Evolutionary conservation across 2,329 filamentous ascomycete genomes (phyloP).

Genomic region (Botrytis elliptica): DNA sequence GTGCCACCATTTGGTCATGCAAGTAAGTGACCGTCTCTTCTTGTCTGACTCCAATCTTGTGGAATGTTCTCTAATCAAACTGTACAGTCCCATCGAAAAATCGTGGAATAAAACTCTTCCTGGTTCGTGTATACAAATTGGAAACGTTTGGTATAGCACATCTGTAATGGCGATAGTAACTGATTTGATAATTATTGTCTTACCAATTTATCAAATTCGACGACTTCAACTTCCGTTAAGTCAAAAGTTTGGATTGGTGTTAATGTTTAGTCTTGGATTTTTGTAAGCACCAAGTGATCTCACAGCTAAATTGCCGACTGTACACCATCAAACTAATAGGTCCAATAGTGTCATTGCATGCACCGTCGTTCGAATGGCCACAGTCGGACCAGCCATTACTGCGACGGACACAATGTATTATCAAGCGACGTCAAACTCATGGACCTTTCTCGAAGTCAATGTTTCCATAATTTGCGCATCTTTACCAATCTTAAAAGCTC

Average conservation of each 20-base stretch:
- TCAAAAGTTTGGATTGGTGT: neutral
- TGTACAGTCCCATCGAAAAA: neutral
- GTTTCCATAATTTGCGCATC: conserved; percentile 45
- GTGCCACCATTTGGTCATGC: conserved; percentile 9
- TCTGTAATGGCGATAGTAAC: conserved; percentile 64
- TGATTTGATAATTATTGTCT: conserved; percentile 60
- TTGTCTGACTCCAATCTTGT: neutral
- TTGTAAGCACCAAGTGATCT: neutral
- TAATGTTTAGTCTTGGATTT: neutral
- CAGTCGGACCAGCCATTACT: neutral
- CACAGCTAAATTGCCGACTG: neutral
- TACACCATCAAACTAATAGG: neutral
- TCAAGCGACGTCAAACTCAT: conserved; percentile 40
- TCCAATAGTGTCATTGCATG: neutral
- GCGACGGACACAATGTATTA: conserved; percentile 43
- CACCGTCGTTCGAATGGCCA: neutral
- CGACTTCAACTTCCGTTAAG: conserved; percentile 40
- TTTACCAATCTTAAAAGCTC: conserved; percentile 31
- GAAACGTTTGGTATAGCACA: conserved; percentile 50
- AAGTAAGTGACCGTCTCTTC: neutral
- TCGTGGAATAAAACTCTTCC: conserved; percentile 22
- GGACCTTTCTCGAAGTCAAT: conserved; percentile 39
- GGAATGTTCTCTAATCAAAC: neutral
- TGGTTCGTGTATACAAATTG: conserved; percentile 12
- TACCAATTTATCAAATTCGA: conserved; percentile 47